A percentile compares a stretch with the other conserved stretches of the same genome.
Evolutionary conservation across 805 yeast species (phyloP).

Genomic region (Spathaspora boniae): DNA sequence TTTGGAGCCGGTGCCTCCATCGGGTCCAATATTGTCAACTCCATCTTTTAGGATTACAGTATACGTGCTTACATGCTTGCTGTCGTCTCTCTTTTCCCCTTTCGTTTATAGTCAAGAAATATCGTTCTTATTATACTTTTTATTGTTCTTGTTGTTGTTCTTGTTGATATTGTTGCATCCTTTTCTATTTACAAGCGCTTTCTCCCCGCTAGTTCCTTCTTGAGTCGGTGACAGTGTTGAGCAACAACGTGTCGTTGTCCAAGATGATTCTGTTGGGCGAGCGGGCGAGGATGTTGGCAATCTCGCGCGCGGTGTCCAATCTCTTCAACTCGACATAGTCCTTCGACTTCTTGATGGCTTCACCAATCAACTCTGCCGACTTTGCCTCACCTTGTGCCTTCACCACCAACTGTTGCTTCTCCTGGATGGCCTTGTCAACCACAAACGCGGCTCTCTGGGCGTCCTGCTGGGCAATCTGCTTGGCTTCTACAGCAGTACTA

Average conservation of each 20-base stretch:
- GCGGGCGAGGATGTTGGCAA: conserved; percentile 76
- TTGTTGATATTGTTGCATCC: conserved; percentile 1
- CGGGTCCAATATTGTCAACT: conserved; percentile 77
- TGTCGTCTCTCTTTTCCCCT: not conserved
- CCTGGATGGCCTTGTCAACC: conserved; percentile 96
- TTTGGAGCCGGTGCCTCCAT: conserved; percentile 97
- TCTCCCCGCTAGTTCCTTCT: conserved; percentile 37
- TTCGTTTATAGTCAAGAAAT: not conserved
- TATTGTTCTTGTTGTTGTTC: conserved; percentile 1
- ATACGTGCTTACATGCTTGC: not conserved
- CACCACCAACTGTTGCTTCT: conserved; percentile 94
- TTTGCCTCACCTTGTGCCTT: conserved; percentile 98
- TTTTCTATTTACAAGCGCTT: conserved; percentile 10
- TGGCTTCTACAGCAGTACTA: conserved; percentile 96
- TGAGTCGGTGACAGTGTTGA: conserved; percentile 82
- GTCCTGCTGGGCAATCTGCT: conserved; percentile 99
- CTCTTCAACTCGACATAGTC: conserved; percentile 97
- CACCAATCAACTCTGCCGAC: conserved; percentile 97
- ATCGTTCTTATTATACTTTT: too few species aligned
- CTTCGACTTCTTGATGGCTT: conserved; percentile 92
- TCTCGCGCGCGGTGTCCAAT: conserved; percentile 95
- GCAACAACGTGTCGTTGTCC: conserved; percentile 86
- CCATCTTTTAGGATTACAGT: conserved; percentile 55
- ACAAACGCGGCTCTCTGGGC: conserved; percentile 98
- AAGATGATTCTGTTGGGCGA: conserved; percentile 91